Base-by-base conservation (phyloP, 192 early-diverging fungal species). In the Gryganskiella cystojenkinii region DNA sequence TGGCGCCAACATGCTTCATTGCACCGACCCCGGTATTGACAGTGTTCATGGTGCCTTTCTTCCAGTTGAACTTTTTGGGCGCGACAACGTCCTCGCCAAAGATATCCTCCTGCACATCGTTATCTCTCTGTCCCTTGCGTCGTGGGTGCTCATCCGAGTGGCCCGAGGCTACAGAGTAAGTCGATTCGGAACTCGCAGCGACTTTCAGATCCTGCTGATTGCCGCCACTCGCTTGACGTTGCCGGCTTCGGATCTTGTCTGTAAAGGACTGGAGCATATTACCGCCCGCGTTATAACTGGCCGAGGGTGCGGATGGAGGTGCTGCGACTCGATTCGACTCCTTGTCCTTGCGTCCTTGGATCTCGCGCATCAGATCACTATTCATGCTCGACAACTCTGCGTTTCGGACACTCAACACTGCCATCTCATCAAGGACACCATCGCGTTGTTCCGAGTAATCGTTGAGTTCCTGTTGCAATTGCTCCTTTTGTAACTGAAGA, bases 41-140 rank as follows among this genome's bases (percentile, higher is more conserved):
- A 6, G 68, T 71, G 61, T 66, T 80, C 24, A 78, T 82, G 33
- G 70, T 67, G 8, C 75, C 78, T 20, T 81, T 84, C 58, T 85
- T 87, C 78, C 85, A 70, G 42, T 84, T 85, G 62, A 89, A 89
- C 68, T 84, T 82, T 37, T 85, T 89, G 25, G 85, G 84, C 7
- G 78, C 40, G 17, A 69, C 43, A 37, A 69, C 69, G 15, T 78
- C 74, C 31, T 78, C 74, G 0, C 74, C 74, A 69, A 78, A 78
- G 61, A 78, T 54, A 24, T 78, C 74, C 30, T 78, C 74, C 34
- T 78, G 65, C 15, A 50, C 60, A 42, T 40, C 73, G 67, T 56
- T 80, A 60, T 25, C 62, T 6, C 72, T 56, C 50, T 61, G 50
- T 27, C 56, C 50, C 40, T 62, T 49, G 7, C 51, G 47, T 57